Percentiles rank a stretch among this genome's conserved stretches.
phyloP scores from a whole-genome alignment of 768 basidiomycete genomes.

The Suillus luteus region DNA sequence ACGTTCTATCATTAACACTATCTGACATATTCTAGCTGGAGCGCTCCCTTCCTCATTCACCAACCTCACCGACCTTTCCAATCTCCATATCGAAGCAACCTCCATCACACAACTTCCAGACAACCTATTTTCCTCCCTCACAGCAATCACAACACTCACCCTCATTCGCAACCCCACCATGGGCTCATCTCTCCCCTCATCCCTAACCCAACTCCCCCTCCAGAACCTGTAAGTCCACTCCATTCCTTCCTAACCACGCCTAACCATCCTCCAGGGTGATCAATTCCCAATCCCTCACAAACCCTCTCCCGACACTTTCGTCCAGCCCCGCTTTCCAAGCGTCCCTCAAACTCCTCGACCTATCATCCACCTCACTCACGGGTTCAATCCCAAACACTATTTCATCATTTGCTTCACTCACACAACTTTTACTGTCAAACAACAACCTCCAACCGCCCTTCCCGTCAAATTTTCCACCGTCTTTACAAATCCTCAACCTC shows the following conservation, averaged over 20 bases:
- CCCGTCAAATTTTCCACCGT: conserved; percentile 36
- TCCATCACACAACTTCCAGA: conserved; percentile 38
- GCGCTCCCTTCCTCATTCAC: conserved; percentile 41
- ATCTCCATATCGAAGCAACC: conserved; percentile 45
- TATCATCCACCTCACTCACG: conserved; percentile 42
- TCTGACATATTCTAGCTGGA: conserved; percentile 35
- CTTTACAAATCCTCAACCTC: conserved; percentile 37
- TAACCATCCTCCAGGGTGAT: conserved; percentile 32
- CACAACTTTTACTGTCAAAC: conserved; percentile 40
- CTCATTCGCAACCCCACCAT: conserved; percentile 45
- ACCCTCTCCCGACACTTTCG: conserved; percentile 34
- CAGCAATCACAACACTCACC: conserved; percentile 36
- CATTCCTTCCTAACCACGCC: not conserved
- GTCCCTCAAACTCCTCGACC: conserved; percentile 40
- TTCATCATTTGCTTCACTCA: conserved; percentile 36
- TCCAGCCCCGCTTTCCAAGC: conserved; percentile 34
- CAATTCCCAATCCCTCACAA: conserved; percentile 38
- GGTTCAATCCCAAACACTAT: conserved; percentile 38
- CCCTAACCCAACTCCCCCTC: conserved; percentile 34
- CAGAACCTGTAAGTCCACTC: conserved; percentile 39
- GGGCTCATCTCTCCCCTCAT: conserved; percentile 39
- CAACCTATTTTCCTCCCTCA: conserved; percentile 36
- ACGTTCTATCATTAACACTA: not conserved
- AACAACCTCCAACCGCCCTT: conserved; percentile 40
- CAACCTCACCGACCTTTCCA: conserved; percentile 38